Percentiles rank a stretch among this genome's conserved stretches.
These are phyloP conservation scores for Tremella mesenterica DNA, from an alignment of 768 basidiomycete species.

Conservation along the genomic window DNA sequence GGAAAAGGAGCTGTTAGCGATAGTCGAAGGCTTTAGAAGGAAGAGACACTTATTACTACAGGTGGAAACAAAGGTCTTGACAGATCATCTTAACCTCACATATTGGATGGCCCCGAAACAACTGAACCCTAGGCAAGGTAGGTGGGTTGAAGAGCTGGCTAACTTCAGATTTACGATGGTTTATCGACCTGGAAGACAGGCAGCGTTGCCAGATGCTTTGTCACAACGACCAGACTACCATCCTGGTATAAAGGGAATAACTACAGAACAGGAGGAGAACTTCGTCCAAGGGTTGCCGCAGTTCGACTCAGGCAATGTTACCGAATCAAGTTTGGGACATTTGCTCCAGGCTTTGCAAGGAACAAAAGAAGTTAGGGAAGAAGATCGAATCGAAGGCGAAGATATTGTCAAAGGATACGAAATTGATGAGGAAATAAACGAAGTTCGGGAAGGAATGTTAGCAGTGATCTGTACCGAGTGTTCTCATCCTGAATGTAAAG, in stretches of 20 bases:
- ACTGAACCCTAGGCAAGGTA: slow-evolving; percentile 40
- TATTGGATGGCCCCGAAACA: slow-evolving; percentile 28
- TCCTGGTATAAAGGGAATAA: neutral
- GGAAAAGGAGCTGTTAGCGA: slow-evolving; percentile 18
- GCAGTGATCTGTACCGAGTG: too few relatives aligned
- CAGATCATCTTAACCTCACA: slow-evolving; percentile 4
- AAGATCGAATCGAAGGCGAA: too few relatives aligned
- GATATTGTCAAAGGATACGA: too few relatives aligned
- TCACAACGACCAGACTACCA: neutral
- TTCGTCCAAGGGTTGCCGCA: neutral
- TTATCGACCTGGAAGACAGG: slow-evolving; percentile 6
- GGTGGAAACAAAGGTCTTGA: neutral
- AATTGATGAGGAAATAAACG: too few relatives aligned
- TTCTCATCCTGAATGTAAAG: too few relatives aligned
- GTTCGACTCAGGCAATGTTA: too few relatives aligned
- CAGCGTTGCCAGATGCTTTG: slow-evolving; percentile 1
- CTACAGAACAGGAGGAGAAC: neutral
- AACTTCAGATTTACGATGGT: neutral
- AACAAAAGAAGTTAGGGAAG: too few relatives aligned
- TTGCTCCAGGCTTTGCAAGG: too few relatives aligned
- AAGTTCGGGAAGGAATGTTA: too few relatives aligned
- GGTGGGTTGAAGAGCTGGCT: neutral
- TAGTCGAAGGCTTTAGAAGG: slow-evolving; percentile 8
- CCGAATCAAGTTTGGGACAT: too few relatives aligned
- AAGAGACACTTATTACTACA: neutral